Percentiles rank a stretch among this genome's conserved stretches.
phyloP scores from a whole-genome alignment of 257 asterid species.

The Ocimum tenuiflorum region DNA sequence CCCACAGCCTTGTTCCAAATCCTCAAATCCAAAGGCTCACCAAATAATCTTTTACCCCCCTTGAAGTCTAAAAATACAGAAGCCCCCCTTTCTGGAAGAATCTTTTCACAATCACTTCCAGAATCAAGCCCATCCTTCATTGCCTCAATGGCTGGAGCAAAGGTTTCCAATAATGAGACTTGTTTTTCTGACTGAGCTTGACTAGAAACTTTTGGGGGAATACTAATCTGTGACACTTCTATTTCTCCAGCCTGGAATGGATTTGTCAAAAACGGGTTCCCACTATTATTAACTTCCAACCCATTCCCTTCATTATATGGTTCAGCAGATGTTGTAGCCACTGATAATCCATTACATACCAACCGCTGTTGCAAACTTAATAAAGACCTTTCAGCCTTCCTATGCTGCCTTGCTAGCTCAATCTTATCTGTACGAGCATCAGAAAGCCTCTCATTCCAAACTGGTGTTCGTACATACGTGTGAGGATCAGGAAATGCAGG shows the following conservation, averaged over 20 bases:
- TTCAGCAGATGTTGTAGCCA: constrained; percentile 42
- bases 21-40: constrained; percentile 83
- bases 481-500: constrained; percentile 98
- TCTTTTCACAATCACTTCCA: constrained; percentile 47
- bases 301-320: constrained; percentile 25
- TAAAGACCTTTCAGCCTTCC: constrained; percentile 92
- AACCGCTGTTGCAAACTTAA: constrained; percentile 81
- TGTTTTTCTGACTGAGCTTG: constrained; percentile 29
- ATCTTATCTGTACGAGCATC: constrained; percentile 82
- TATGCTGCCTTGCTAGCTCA: constrained; percentile 86
- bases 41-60: constrained; percentile 59
- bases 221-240: constrained; percentile 33
- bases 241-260: constrained; percentile 46
- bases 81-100: constrained; percentile 49
- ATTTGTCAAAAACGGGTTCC: constrained; percentile 39
- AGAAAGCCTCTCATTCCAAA: constrained; percentile 86
- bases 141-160: constrained; percentile 94
- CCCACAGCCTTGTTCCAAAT: constrained; percentile 55
- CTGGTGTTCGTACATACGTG: constrained; percentile 66
- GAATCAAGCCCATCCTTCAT: constrained; percentile 73
- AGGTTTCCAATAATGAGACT: constrained; percentile 68
- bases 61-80: constrained; percentile 63
- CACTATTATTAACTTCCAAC: constrained; percentile 24
- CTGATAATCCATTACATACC: constrained; percentile 50
- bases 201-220: constrained; percentile 36